Evolutionary conservation across 1,284 basidiomycete genomes (phyloP).

Genomic region (Trichosporon inkin): DNA sequence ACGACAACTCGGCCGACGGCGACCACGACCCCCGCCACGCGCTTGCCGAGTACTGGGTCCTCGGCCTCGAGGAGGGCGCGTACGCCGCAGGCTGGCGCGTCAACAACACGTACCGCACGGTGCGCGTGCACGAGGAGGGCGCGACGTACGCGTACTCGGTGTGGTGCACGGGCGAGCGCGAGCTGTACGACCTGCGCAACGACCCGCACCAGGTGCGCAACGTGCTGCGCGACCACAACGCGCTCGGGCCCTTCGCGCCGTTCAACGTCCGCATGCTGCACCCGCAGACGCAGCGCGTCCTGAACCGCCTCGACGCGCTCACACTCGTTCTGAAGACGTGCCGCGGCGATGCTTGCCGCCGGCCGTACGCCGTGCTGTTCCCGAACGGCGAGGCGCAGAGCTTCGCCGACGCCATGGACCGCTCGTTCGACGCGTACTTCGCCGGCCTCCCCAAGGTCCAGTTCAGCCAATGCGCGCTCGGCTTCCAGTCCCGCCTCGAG

Average conservation of each 20-base stretch:
- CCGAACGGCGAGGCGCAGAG: slow-evolving; percentile 21
- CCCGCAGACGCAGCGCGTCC: not conserved
- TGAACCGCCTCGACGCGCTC: slow-evolving; percentile 37
- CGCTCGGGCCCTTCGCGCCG: slow-evolving; percentile 20
- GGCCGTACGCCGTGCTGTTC: slow-evolving; percentile 33
- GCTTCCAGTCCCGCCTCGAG: slow-evolving; percentile 28
- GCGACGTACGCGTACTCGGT: slow-evolving; percentile 34
- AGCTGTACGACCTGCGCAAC: slow-evolving; percentile 37
- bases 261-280: slow-evolving; percentile 2
- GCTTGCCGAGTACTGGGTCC: slow-evolving; percentile 40
- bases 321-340: slow-evolving; percentile 43
- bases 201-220: slow-evolving; percentile 41
- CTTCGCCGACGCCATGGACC: slow-evolving; percentile 25
- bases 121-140: slow-evolving; percentile 32
- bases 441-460: slow-evolving; percentile 31
- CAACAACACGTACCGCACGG: slow-evolving; percentile 39
- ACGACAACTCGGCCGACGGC: not conserved
- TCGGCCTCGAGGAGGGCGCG: slow-evolving; percentile 34
- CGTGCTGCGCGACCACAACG: slow-evolving; percentile 27
- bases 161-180: slow-evolving; percentile 46
- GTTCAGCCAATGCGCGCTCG: slow-evolving; percentile 29
- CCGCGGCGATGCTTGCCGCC: slow-evolving; percentile 28
- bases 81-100: slow-evolving; percentile 21
- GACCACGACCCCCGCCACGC: slow-evolving; percentile 26
- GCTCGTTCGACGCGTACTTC: slow-evolving; percentile 33